Conservation (phyloP, 2,329 filamentous ascomycete genomes). For the Aulographum hederae region DNA sequence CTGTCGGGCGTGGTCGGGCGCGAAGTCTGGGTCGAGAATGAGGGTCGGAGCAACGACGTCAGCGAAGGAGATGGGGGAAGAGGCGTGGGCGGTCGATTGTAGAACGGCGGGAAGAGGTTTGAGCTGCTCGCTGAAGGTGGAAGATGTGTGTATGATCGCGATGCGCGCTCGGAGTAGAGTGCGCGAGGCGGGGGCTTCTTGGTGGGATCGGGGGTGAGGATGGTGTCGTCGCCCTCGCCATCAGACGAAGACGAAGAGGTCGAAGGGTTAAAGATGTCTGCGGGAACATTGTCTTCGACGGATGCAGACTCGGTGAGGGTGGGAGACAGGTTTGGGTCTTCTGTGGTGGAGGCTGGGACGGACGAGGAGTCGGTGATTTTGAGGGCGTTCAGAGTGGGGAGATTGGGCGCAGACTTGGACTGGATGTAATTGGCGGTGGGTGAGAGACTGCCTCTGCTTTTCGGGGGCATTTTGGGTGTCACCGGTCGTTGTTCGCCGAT, state of each 20-base stretch:
- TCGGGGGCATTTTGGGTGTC: slow-evolving; percentile 23
- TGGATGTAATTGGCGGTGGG: slow-evolving; percentile 23
- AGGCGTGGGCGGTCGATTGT: slow-evolving; percentile 89
- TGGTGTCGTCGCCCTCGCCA: slow-evolving; percentile 5
- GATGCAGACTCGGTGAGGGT: slow-evolving; percentile 20
- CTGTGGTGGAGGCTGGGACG: slow-evolving; percentile 4
- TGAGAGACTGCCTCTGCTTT: slow-evolving; percentile 21
- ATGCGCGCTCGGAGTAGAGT: background rate
- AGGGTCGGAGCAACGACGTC: slow-evolving; percentile 69
- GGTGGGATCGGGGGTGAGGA: slow-evolving; percentile 11
- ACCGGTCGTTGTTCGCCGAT: too few species aligned
- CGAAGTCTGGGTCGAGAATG: slow-evolving; percentile 39
- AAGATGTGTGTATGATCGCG: slow-evolving; percentile 15
- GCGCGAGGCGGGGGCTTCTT: slow-evolving; percentile 5
- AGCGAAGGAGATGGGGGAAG: slow-evolving; percentile 82
- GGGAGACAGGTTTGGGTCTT: slow-evolving; percentile 4
- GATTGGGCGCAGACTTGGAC: slow-evolving; percentile 28
- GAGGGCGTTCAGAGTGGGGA: slow-evolving; percentile 22
- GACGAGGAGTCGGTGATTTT: slow-evolving; percentile 7
- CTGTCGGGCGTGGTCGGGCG: slow-evolving; percentile 87
- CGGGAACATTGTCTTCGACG: slow-evolving; percentile 15
- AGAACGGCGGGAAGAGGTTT: slow-evolving; percentile 64
- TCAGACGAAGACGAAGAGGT: slow-evolving; percentile 7
- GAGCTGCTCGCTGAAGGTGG: slow-evolving; percentile 11
- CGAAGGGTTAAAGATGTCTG: slow-evolving; percentile 9